Base-by-base conservation (phyloP, 2,329 filamentous ascomycete genomes). In the Cylindrodendrum hubeiense region DNA sequence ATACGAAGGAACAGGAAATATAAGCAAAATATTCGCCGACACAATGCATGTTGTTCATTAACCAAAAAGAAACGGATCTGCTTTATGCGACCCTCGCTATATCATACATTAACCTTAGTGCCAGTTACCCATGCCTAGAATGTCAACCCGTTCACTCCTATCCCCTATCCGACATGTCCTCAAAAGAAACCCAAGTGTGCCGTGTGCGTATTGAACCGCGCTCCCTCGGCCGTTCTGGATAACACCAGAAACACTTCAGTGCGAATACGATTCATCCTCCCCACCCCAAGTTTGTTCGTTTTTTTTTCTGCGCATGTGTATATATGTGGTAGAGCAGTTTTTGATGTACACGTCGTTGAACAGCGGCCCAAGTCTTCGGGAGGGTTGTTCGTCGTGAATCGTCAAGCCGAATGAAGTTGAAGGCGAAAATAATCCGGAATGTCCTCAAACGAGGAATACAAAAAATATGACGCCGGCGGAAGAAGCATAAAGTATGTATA, bases 391-490 rank as follows among this genome's bases (percentile, higher is more conserved):
- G 57, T 69, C 64, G 69, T 75, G 60, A 71, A 70, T 75, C 69
- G 67, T 72, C 64, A 72, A 65, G 66, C 56, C 67, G 50, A 70
- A 63, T 62, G 54, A 65, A 59, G 33, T 66, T 34, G 53, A 59
- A 68, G 57, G 60, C 53, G 67, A 53, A 66, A 63, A 34, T 30
- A 61, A 55, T 41, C 43, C 43, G 43, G 51, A 62, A 50, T 50
- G 54, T 63, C 62, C 72, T 59, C 71, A 64, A 66, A 67, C 57
- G 69, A 60, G 69, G 68, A 72, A 63, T 74, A 74, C 73, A 73
- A 66, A 76, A 76, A 73, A 77, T 75, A 70, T 75, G 71, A 74
- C 78, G 72, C 74, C 71, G 67, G 70, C 75, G 71, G 70, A 73
- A 67, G 70, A 74, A 74, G 65, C 41, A 67, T 67, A 72, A 59